These are phyloP conservation scores for Pelargonium fulgidum DNA, from an alignment of 441 rosid genomes.

Conservation along the genomic window DNA sequence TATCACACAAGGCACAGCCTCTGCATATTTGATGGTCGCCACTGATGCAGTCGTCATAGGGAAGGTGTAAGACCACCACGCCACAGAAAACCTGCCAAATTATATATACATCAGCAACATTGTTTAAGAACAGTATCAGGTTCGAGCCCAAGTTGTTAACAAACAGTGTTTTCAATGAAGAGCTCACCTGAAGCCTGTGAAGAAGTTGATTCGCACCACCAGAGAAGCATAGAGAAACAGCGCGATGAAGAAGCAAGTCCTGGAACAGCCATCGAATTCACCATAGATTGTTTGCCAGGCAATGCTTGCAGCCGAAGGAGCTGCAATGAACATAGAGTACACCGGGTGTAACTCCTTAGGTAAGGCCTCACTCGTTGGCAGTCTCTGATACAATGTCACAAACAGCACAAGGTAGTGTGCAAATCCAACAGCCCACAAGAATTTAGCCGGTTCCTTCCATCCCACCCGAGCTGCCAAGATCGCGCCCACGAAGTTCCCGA, in stretches of 20 bases:
- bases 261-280: conserved; percentile 57
- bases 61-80: conserved; percentile 97
- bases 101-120: neutral
- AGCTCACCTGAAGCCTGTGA: conserved; percentile 49
- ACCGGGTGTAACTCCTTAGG: conserved; percentile 95
- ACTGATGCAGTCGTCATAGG: conserved; percentile 84
- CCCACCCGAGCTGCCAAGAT: conserved; percentile 83
- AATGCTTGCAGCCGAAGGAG: conserved; percentile 84
- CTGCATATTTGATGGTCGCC: conserved; percentile 65
- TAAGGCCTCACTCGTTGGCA: conserved; percentile 76
- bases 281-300: conserved; percentile 74
- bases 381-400: conserved; percentile 88
- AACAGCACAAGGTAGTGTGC: conserved; percentile 79
- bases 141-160: no score
- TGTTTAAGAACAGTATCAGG: no score
- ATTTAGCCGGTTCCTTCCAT: conserved; percentile 73
- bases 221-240: conserved; percentile 24
- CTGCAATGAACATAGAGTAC: conserved; percentile 80
- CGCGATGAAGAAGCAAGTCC: conserved; percentile 77
- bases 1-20: conserved; percentile 41
- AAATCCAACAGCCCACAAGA: conserved; percentile 78
- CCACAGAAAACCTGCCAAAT: conserved; percentile 71
- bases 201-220: conserved; percentile 72
- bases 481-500: conserved; percentile 89
- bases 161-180: neutral